phyloP scores from a whole-genome alignment of 2,329 filamentous ascomycete genomes.

The Epichloe brachyelytri region DNA sequence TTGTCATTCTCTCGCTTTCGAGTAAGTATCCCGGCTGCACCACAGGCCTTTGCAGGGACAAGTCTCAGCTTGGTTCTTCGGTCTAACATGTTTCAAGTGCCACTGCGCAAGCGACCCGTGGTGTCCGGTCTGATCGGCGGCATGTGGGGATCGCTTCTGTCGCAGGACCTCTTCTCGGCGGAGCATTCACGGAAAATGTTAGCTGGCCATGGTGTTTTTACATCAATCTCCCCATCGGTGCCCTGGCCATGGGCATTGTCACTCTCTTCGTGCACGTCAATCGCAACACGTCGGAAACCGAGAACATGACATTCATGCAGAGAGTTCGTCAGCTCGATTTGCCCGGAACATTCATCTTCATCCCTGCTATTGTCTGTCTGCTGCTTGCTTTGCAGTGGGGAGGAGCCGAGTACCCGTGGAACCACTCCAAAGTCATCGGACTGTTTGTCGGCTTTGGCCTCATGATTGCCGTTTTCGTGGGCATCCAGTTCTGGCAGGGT shows the following conservation, averaged over 20 bases:
- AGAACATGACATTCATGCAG: constrained; percentile 18
- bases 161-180: constrained; percentile 36
- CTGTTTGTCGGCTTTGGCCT: constrained; percentile 36
- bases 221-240: constrained; percentile 33
- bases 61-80: background rate
- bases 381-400: constrained; percentile 46
- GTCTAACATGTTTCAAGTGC: constrained; percentile 22
- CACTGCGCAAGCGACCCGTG: constrained; percentile 38
- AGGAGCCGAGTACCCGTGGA: constrained; percentile 39
- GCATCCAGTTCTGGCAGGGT: constrained; percentile 29
- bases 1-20: constrained; percentile 28
- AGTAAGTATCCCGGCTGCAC: constrained; percentile 21
- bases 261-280: constrained; percentile 32
- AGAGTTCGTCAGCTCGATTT: constrained; percentile 36
- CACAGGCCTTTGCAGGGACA: background rate
- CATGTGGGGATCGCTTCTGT: constrained; percentile 42
- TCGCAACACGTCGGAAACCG: constrained; percentile 21
- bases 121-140: constrained; percentile 41
- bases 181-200: constrained; percentile 34
- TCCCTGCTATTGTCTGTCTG: constrained; percentile 38
- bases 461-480: constrained; percentile 33
- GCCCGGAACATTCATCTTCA: constrained; percentile 34
- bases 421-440: constrained; percentile 33
- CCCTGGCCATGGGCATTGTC: constrained; percentile 33
- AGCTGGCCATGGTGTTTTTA: constrained; percentile 43